Base-by-base conservation (phyloP, 371 early-diverging fungal species). In the Lichtheimia ramosa region DNA sequence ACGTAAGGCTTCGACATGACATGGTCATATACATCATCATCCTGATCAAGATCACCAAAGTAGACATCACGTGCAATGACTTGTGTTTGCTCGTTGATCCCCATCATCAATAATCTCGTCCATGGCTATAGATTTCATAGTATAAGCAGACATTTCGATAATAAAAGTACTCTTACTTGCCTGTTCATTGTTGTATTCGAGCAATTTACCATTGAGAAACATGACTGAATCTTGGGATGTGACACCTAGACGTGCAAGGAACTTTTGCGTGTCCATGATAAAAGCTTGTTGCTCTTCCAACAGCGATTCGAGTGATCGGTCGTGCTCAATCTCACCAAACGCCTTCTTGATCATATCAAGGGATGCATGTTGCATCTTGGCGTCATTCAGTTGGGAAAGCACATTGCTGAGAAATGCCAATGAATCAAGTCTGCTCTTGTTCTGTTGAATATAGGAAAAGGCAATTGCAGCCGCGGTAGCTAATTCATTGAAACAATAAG, bases 121-220 rank as follows among this genome's bases (percentile, higher is more conserved):
- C 74, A 79, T 10, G 71, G 67, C 71, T 76, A 56, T 18, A 21
- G 14, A 43, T 8, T 28, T 46, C 28, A 34, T 10, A 34, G 34
- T 2, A 10, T 34, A 8, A 34, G 34, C 6, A 34, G 7, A 0
- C 27, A 3, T 27, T 27, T 27, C 27, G 3, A 27, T 27, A 7
- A 4, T 27, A 27, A 21, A 41, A 43, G n/a, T 51, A 0, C 18
- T n/a, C n/a, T n/a, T n/a, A 56, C 13, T 42, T 68, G 65, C 71
- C 54, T 48, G 56, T 58, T 77, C 83, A 15, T 88, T 85, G 34
- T 56, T 74, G 61, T 88, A 71, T 10, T 82, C 79, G 48, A 88
- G 62, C 54, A 83, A 77, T 58, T 86, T 89, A 54, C 96, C 96
- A 64, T 96, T 96, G 46, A 91, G 66, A 71, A 94, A 96, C 43